Conservation (phyloP, 83 land plant genomes). For the Diphasiastrum complanatum region DNA sequence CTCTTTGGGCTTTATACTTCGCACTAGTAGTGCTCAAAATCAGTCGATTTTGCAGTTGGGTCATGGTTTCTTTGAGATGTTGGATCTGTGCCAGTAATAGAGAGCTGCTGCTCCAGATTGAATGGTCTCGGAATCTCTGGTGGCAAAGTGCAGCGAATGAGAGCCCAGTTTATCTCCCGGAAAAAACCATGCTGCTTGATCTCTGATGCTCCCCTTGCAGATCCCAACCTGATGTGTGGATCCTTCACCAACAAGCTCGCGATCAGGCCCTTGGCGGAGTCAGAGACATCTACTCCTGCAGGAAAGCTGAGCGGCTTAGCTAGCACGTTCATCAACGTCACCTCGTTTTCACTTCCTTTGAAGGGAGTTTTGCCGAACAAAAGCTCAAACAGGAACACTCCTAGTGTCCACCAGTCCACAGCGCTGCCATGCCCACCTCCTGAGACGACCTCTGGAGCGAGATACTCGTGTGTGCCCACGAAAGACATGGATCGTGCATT, state of each 20-base stretch:
- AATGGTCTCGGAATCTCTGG: conserved; percentile 29
- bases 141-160: conserved; percentile 29
- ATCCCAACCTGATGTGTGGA: conserved; percentile 25
- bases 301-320: conserved; percentile 15
- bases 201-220: conserved; percentile 29
- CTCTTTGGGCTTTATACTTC: no score
- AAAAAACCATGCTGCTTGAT: conserved; percentile 29
- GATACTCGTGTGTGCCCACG: conserved; percentile 13
- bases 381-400: conserved; percentile 11
- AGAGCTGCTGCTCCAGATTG: no score
- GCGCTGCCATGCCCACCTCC: conserved; percentile 19
- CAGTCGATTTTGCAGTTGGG: no score
- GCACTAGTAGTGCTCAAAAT: no score
- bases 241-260: conserved; percentile 23
- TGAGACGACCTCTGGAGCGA: conserved; percentile 13
- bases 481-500: conserved; percentile 17
- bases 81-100: no score
- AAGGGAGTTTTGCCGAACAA: conserved; percentile 11
- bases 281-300: background rate
- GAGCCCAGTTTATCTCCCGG: conserved; percentile 35
- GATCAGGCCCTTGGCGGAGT: background rate
- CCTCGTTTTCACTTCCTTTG: conserved; percentile 4
- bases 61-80: no score
- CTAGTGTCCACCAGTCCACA: conserved; percentile 23
- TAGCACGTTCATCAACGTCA: conserved; percentile 8